Conservation (phyloP, 148 eudicot species). For the Silene conica region DNA sequence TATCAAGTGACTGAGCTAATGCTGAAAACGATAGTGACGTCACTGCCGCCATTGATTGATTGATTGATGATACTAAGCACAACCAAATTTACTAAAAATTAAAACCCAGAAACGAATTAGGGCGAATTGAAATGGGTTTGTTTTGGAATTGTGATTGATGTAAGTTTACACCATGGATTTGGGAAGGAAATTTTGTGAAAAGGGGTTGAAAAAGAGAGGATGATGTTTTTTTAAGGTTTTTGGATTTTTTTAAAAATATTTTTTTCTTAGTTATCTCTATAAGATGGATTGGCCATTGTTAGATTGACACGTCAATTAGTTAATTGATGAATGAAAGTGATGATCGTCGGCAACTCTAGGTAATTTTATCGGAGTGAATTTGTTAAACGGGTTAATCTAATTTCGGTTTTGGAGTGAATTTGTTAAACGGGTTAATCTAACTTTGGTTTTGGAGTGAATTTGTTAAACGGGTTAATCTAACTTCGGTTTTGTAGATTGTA, state of each 20-base stretch:
- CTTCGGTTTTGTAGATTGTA: no score
- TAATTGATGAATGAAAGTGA: not conserved
- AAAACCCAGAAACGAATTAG: not conserved
- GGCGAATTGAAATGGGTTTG: not conserved
- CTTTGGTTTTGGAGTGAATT: no score
- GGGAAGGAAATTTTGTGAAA: not conserved
- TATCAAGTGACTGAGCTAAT: conserved; percentile 40
- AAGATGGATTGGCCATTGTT: not conserved
- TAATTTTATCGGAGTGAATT: no score
- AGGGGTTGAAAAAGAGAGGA: conserved; percentile 3
- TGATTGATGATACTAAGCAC: not conserved
- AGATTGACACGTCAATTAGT: conserved; percentile 1
- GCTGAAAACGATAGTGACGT: conserved; percentile 50
- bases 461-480: no score
- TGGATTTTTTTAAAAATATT: not conserved
- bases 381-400: no score
- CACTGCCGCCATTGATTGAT: conserved; percentile 74
- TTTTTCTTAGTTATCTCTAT: conserved; percentile 1
- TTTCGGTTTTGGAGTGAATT: no score
- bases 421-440: no score
- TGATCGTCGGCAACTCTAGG: no score
- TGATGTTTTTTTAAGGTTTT: not conserved
- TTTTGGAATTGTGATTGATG: not conserved
- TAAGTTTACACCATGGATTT: not conserved
- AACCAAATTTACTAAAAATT: not conserved